Percentiles rank a stretch among this genome's conserved stretches.
Conservation (phyloP, 768 basidiomycete species). For the Exidia glandulosa region DNA sequence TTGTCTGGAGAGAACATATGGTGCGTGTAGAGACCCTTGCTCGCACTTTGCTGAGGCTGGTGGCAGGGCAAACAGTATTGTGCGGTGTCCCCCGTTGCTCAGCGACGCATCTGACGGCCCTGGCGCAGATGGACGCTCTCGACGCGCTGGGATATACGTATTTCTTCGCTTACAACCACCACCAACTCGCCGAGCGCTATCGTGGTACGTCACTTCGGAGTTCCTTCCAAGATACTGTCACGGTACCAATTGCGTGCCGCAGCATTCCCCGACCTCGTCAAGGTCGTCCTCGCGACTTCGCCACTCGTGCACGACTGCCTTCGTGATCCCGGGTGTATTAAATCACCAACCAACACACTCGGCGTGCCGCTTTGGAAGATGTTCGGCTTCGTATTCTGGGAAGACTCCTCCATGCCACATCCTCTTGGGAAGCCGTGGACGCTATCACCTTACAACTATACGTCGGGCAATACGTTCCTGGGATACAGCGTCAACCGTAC, state of each 20-base stretch:
- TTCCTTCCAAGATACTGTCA: too few relatives aligned
- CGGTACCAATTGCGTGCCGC: too few relatives aligned
- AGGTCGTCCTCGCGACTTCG: neutral
- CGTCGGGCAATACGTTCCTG: slow-evolving; percentile 1
- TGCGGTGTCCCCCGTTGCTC: neutral
- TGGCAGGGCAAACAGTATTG: neutral
- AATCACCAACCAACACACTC: neutral
- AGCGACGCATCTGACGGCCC: too few relatives aligned
- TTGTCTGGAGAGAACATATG: slow-evolving; percentile 1
- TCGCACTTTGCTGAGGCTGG: neutral
- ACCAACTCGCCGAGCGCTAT: neutral
- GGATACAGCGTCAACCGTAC: slow-evolving; percentile 6
- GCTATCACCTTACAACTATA: slow-evolving; percentile 3
- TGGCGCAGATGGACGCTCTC: neutral
- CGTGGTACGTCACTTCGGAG: too few relatives aligned
- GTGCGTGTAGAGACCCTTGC: too few relatives aligned
- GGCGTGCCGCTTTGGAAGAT: slow-evolving; percentile 3
- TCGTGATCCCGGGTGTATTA: neutral
- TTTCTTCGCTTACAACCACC: neutral
- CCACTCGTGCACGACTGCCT: neutral
- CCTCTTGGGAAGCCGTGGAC: slow-evolving; percentile 1
- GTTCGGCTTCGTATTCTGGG: slow-evolving; percentile 1
- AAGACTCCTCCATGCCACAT: neutral
- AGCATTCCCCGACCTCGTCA: neutral
- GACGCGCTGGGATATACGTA: slow-evolving; percentile 1